phyloP scores from a whole-genome alignment of 2,329 filamentous ascomycete genomes.

The Aureobasidium sp. region DNA sequence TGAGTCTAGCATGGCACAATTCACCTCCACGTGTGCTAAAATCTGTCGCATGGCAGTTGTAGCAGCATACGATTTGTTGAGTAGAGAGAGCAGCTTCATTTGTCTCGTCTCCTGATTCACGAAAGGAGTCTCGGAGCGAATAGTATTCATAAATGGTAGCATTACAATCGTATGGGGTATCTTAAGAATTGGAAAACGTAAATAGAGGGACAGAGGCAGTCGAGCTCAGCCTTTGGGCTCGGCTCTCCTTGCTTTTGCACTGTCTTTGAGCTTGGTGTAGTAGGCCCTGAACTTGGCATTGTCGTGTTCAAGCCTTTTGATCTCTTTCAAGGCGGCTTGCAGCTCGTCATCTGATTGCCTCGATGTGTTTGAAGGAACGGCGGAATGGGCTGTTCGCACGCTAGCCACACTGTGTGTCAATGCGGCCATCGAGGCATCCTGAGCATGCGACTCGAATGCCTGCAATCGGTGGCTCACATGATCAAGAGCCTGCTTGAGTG shows the following conservation, averaged over 20 bases:
- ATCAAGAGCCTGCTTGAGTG: conserved; percentile 75
- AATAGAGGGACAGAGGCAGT: background rate
- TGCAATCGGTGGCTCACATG: conserved; percentile 80
- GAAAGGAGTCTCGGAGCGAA: no score
- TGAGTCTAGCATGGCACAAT: no score
- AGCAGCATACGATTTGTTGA: no score
- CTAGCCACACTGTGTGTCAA: conserved; percentile 67
- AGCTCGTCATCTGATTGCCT: conserved; percentile 6
- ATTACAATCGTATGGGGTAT: background rate
- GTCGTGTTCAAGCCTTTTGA: background rate
- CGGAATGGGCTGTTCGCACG: background rate
- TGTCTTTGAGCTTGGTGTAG: conserved; percentile 11
- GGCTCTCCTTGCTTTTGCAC: conserved; percentile 11
- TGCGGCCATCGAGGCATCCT: conserved; percentile 63
- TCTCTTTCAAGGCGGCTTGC: conserved; percentile 1
- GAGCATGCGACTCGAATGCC: conserved; percentile 85
- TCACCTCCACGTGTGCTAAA: no score
- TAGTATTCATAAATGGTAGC: background rate
- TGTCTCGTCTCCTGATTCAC: no score
- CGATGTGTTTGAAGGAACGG: background rate
- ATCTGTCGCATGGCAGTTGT: no score
- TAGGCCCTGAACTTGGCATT: conserved; percentile 7
- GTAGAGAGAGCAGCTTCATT: no score
- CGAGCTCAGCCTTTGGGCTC: background rate
- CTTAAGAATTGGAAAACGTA: background rate